Percentiles rank a stretch among this genome's conserved stretches.
phyloP scores from a whole-genome alignment of 1,284 basidiomycete genomes.

The Nidula niveotomentosa region DNA sequence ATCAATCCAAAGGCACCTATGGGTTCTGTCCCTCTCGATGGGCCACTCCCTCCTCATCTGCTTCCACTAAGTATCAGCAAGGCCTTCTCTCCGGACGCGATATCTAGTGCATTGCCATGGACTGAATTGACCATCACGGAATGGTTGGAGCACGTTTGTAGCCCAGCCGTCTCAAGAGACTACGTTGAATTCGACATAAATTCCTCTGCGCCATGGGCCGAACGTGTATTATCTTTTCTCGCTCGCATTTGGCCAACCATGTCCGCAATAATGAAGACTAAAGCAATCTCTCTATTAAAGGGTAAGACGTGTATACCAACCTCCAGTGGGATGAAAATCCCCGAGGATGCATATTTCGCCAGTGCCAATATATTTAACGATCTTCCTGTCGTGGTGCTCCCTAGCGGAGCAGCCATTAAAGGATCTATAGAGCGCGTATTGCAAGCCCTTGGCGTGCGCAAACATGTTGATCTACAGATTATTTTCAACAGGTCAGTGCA shows the following conservation, averaged over 20 bases:
- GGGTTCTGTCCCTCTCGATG: slow-evolving; percentile 72
- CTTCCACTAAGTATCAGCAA: slow-evolving; percentile 74
- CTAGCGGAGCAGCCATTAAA: slow-evolving; percentile 68
- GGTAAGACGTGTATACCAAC: slow-evolving; percentile 84
- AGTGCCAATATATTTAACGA: slow-evolving; percentile 90
- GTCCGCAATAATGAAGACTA: slow-evolving; percentile 54
- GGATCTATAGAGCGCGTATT: slow-evolving; percentile 80
- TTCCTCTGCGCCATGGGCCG: slow-evolving; percentile 75
- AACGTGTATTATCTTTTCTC: slow-evolving; percentile 75
- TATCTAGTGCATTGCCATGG: slow-evolving; percentile 77
- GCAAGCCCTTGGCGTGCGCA: slow-evolving; percentile 80
- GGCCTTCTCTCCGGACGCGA: slow-evolving; percentile 54
- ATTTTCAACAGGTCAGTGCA: slow-evolving; percentile 75
- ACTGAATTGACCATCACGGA: slow-evolving; percentile 75
- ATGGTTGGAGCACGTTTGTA: slow-evolving; percentile 76
- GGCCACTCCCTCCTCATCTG: slow-evolving; percentile 79
- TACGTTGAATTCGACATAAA: slow-evolving; percentile 67
- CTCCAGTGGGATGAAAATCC: slow-evolving; percentile 72
- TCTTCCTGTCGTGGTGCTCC: slow-evolving; percentile 78
- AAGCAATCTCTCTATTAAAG: slow-evolving; percentile 59
- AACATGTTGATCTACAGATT: slow-evolving; percentile 89
- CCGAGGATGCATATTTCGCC: slow-evolving; percentile 85
- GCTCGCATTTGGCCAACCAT: slow-evolving; percentile 79
- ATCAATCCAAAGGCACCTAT: slow-evolving; percentile 69
- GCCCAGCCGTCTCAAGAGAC: slow-evolving; percentile 39